Conservation (phyloP, 2,329 filamentous ascomycete species). For the Colletotrichum cuscutae region DNA sequence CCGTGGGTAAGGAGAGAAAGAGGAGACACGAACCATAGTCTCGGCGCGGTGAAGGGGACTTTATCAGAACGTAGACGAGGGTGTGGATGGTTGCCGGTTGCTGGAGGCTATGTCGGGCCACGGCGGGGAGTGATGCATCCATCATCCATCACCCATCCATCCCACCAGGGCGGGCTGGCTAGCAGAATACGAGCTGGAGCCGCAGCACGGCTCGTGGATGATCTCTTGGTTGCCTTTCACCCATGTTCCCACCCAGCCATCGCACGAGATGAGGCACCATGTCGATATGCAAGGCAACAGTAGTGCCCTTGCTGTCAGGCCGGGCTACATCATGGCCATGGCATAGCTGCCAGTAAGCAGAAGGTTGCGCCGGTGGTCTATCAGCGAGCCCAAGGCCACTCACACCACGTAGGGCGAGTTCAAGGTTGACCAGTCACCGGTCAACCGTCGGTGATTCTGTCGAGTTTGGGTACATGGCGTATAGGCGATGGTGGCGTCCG, state of each 20-base stretch:
- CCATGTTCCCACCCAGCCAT: neutral
- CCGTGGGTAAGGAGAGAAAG: constrained; percentile 8
- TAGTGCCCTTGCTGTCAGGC: neutral
- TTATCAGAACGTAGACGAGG: constrained; percentile 9
- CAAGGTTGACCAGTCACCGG: constrained; percentile 2
- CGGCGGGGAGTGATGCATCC: neutral
- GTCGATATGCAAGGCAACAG: neutral
- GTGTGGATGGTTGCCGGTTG: neutral
- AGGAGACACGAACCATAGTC: neutral
- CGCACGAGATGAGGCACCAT: neutral
- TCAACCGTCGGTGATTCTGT: neutral
- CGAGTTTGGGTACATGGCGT: neutral
- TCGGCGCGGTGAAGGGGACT: neutral
- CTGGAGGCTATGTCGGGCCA: neutral
- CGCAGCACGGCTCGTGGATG: constrained; percentile 19
- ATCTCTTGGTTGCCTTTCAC: neutral
- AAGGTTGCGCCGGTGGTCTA: neutral
- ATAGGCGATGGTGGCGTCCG: neutral
- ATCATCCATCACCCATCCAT: constrained; percentile 39
- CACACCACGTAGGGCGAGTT: neutral
- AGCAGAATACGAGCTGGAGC: constrained; percentile 16
- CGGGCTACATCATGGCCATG: constrained; percentile 4
- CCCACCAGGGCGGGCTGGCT: neutral
- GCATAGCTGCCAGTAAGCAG: neutral
- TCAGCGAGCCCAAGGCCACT: constrained; percentile 3